A percentile compares a stretch with the other conserved stretches of the same genome.
Evolutionary conservation across 2,329 filamentous ascomycete genomes (phyloP).

Genomic region (Nemania sp.): DNA sequence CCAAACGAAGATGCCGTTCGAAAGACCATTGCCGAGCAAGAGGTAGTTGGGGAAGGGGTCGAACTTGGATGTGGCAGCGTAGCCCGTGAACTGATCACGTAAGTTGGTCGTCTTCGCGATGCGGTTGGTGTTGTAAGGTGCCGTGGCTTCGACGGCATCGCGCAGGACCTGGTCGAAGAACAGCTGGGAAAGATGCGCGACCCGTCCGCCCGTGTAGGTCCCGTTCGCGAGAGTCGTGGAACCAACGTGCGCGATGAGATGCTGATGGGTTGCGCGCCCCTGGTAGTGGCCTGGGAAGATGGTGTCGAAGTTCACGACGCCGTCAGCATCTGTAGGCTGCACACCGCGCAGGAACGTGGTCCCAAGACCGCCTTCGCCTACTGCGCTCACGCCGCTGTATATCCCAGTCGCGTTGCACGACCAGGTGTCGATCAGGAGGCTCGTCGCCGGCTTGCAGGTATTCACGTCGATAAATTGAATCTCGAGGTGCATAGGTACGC

Average conservation of each 20-base stretch:
- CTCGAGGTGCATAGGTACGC: constrained; percentile 50
- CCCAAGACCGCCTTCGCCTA: constrained; percentile 42
- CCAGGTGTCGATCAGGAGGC: constrained; percentile 51
- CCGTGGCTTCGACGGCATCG: constrained; percentile 43
- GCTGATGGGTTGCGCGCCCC: constrained; percentile 48
- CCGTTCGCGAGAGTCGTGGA: constrained; percentile 42
- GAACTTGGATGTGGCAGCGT: constrained; percentile 39
- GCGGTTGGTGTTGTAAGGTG: constrained; percentile 46
- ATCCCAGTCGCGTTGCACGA: constrained; percentile 52
- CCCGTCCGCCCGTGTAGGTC: constrained; percentile 45
- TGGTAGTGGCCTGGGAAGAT: constrained; percentile 51
- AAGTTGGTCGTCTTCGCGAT: constrained; percentile 39
- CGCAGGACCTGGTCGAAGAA: constrained; percentile 48
- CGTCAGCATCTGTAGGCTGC: constrained; percentile 50
- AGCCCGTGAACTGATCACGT: constrained; percentile 39
- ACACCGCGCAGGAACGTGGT: constrained; percentile 55
- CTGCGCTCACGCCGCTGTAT: constrained; percentile 45
- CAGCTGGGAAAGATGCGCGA: constrained; percentile 50
- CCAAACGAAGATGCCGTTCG: constrained; percentile 38
- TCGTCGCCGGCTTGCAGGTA: constrained; percentile 47
- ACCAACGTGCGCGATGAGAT: constrained; percentile 46
- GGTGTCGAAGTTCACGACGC: constrained; percentile 54
- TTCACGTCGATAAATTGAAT: constrained; percentile 52
- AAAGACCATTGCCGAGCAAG: constrained; percentile 30
- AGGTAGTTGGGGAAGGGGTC: constrained; percentile 59